Evolutionary conservation across 2,329 filamentous ascomycete species (phyloP), one percentile per base, ranked within the genome.

Genomic region (Aspergillus pseudonomiae): DNA sequence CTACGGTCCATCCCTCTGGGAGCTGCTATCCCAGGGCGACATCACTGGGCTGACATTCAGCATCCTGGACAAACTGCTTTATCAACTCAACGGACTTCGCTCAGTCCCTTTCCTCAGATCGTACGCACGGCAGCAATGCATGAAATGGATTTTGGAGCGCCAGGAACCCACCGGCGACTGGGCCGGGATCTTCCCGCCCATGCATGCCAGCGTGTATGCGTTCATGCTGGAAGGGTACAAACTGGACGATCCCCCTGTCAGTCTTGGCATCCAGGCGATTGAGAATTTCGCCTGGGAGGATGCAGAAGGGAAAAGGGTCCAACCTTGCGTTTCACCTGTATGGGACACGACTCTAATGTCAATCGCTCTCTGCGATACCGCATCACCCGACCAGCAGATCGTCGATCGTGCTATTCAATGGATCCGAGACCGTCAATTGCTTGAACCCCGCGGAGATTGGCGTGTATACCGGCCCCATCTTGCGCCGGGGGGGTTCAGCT

Each of bases 341-440:
- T 77, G 77, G 75, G 77, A 80, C 60, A 79, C 76, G 0, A 65
- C 65, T 3, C 62, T 79, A 10, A 78, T 77, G 75, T 66, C 65
- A 0, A 69, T 70, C 12, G 74, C 62, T 0, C 65, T 80, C 4
- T 67, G 64, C 39, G 75, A 75, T 62, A 65, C 67, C 3, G 52
- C 52, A 32, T 24, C 41, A 9, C 11, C 6, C 4, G n/a, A 28
- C 24, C 32, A 41, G 9, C 30, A 39, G 5, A 12, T 41, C 1
- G 11, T 62, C 1, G 24, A 26, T 11, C 52, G 52, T 6, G 60
- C 54, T 6, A 53, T 69, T 10, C 48, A 52, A 12, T 70, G 70
- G 70, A 61, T 68, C 21, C 30, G 66, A 34, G 59, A 50, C 3
- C 70, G 61, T 10, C 75, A 79, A 63, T 62, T 73, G 6, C 39